Conservation (phyloP, 139 green algal genomes). For the Tetraselmis chui region DNA sequence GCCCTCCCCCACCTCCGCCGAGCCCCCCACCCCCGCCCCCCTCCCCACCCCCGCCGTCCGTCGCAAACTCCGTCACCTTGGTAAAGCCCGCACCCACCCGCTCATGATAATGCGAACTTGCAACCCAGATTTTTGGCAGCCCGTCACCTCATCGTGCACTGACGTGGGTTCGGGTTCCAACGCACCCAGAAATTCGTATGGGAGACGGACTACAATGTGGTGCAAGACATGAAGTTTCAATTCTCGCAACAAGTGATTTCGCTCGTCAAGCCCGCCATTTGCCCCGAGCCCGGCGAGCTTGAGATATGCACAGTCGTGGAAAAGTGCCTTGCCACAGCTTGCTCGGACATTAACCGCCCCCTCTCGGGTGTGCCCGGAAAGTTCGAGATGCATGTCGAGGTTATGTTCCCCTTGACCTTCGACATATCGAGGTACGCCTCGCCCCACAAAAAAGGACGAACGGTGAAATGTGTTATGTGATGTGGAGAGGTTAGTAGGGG, state of each 20-base stretch:
- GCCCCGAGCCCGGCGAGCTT: neutral
- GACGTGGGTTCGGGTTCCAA: too few relatives aligned
- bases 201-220: neutral
- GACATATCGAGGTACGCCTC: neutral
- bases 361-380: neutral
- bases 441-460: too few relatives aligned
- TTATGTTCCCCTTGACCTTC: neutral
- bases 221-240: neutral
- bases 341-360: neutral
- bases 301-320: neutral
- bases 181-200: neutral
- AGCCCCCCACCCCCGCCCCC: neutral
- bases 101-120: neutral
- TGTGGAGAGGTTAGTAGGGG: too few relatives aligned
- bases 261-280: neutral
- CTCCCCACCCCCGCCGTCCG: too few relatives aligned
- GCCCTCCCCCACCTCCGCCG: too few relatives aligned
- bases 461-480: too few relatives aligned
- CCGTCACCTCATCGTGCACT: neutral
- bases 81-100: neutral
- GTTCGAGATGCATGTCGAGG: neutral
- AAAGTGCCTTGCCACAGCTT: neutral
- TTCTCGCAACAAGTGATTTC: neutral
- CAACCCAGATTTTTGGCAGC: neutral
- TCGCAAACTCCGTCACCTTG: neutral